Conservation (phyloP, 176 grass and related monocot species). For the Canna indica region DNA sequence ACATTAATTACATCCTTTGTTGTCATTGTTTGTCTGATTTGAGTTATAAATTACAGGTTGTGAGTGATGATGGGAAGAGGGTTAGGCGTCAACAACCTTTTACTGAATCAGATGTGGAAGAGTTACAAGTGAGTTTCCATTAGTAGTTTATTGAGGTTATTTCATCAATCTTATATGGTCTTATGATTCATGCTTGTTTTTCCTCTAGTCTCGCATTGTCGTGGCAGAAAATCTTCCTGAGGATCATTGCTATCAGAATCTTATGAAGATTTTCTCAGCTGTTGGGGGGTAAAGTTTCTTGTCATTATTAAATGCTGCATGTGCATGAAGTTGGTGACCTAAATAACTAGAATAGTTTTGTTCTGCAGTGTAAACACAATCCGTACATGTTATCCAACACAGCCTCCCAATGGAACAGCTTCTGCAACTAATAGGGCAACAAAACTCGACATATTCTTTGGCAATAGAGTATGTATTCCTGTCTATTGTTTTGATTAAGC, state of each 20-base stretch:
- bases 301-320: not conserved
- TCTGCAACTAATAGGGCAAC: constrained; percentile 77
- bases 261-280: constrained; percentile 93
- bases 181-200: constrained; percentile 1
- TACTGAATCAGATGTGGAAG: constrained; percentile 85
- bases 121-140: constrained; percentile 79
- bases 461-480: constrained; percentile 63
- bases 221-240: constrained; percentile 97
- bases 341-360: constrained; percentile 8
- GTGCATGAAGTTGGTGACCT: not conserved
- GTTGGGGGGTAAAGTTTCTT: constrained; percentile 62
- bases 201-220: constrained; percentile 71
- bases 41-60: too few species aligned
- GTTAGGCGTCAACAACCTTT: constrained; percentile 69
- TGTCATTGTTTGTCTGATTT: constrained; percentile 23
- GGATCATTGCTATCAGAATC: constrained; percentile 97
- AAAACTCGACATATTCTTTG: constrained; percentile 96
- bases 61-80: constrained; percentile 93
- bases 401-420: constrained; percentile 68
- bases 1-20: not conserved
- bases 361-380: constrained; percentile 91
- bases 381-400: constrained; percentile 93
- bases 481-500: not conserved
- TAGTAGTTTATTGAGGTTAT: too few species aligned
- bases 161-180: constrained; percentile 4